Conservation (phyloP, 306 rosid species). For the Casuarina glauca region DNA sequence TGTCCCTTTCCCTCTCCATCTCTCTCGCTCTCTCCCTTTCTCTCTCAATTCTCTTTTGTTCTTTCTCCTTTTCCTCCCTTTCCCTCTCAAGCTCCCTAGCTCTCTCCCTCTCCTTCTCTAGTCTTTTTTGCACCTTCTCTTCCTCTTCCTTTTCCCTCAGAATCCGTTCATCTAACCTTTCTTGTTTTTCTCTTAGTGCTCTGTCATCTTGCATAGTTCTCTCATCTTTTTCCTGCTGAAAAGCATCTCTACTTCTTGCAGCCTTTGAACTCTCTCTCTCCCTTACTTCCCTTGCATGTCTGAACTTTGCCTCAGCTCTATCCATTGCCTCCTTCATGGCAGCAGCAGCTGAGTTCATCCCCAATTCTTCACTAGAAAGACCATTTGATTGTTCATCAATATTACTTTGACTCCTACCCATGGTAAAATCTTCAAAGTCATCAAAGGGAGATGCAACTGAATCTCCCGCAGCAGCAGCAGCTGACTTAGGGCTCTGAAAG, state of each 20-base stretch:
- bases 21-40: slow-evolving; percentile 47
- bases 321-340: slow-evolving; percentile 99
- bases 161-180: slow-evolving; percentile 63
- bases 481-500: slow-evolving; percentile 57
- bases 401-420: slow-evolving; percentile 53
- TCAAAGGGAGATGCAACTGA: slow-evolving; percentile 59
- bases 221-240: slow-evolving; percentile 71
- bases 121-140: slow-evolving; percentile 58
- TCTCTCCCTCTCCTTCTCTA: slow-evolving; percentile 46
- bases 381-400: slow-evolving; percentile 59
- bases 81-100: slow-evolving; percentile 51
- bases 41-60: slow-evolving; percentile 61
- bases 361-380: slow-evolving; percentile 69
- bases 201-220: slow-evolving; percentile 48
- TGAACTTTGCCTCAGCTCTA: slow-evolving; percentile 91
- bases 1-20: slow-evolving; percentile 64
- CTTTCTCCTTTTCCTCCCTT: slow-evolving; percentile 82
- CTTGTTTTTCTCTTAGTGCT: slow-evolving; percentile 44
- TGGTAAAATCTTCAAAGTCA: slow-evolving; percentile 75
- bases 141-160: slow-evolving; percentile 70
- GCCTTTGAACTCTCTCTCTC: slow-evolving; percentile 82
- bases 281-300: slow-evolving; percentile 88
- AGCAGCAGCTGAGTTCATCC: slow-evolving; percentile 92
- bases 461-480: slow-evolving; percentile 45
- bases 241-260: slow-evolving; percentile 64